Percentiles rank a stretch among this genome's conserved stretches.
Evolutionary conservation across 768 basidiomycete genomes (phyloP).

Genomic region (Aureoboletus auriporus): DNA sequence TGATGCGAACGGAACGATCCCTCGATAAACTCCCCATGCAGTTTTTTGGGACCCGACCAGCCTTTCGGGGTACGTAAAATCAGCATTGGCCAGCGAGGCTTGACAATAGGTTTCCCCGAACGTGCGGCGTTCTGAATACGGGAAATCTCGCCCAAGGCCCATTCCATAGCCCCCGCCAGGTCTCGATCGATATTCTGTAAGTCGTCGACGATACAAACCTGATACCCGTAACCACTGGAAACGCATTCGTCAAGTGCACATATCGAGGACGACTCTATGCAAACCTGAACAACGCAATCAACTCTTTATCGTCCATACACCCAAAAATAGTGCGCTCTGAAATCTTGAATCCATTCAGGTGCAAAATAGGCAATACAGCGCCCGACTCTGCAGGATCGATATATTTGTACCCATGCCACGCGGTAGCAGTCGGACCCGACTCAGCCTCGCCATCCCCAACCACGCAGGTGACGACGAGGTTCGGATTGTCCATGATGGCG

Average conservation of each 20-base stretch:
- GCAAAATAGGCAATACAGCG: constrained; percentile 87
- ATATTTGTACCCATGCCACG: constrained; percentile 88
- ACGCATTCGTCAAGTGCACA: background rate
- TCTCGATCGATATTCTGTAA: constrained; percentile 66
- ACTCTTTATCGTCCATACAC: constrained; percentile 83
- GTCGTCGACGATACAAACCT: constrained; percentile 77
- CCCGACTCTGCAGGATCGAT: constrained; percentile 88
- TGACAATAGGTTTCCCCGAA: constrained; percentile 67
- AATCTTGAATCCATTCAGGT: constrained; percentile 88
- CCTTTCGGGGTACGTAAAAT: constrained; percentile 86
- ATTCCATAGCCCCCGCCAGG: constrained; percentile 77
- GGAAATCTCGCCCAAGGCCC: constrained; percentile 70
- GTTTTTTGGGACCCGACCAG: constrained; percentile 61
- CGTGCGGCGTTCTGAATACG: constrained; percentile 81
- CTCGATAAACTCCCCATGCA: constrained; percentile 71
- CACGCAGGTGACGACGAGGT: constrained; percentile 75
- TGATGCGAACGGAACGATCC: constrained; percentile 86
- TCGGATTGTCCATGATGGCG: constrained; percentile 87
- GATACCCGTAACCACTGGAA: constrained; percentile 78
- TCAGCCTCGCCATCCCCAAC: constrained; percentile 88
- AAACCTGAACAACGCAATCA: constrained; percentile 70
- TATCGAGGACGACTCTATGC: background rate
- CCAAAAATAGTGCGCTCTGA: constrained; percentile 88
- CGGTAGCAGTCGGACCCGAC: constrained; percentile 68
- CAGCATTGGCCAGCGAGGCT: constrained; percentile 90